These are phyloP conservation scores for Coemansia sp. DNA, from an alignment of 192 early-diverging fungal genomes.

Conservation along the genomic window DNA sequence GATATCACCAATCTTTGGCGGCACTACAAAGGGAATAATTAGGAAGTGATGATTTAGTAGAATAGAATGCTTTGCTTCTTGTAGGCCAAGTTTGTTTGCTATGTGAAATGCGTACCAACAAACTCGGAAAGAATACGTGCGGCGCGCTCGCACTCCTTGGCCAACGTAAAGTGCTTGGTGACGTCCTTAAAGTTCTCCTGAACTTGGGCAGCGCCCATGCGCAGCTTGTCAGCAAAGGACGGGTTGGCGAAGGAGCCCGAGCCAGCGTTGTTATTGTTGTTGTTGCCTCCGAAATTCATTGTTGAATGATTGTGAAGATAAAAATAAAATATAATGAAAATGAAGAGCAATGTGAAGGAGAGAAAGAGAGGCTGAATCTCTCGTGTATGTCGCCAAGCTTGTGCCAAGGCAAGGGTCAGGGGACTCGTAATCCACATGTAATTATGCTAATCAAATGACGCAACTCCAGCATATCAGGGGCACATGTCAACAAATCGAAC, in stretches of 20 bases:
- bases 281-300: conserved; percentile 48
- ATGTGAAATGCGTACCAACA: conserved; percentile 11
- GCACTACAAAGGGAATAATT: conserved; percentile 20
- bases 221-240: conserved; percentile 54
- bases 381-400: too few relatives aligned
- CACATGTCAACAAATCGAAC: background rate
- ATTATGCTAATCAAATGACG: background rate
- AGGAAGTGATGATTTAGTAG: background rate
- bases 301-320: background rate
- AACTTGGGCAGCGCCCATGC: conserved; percentile 49
- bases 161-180: conserved; percentile 40
- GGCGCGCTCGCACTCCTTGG: conserved; percentile 55
- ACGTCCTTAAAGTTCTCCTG: conserved; percentile 52
- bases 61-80: background rate
- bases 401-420: background rate
- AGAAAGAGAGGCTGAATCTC: too few relatives aligned
- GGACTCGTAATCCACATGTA: background rate
- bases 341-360: background rate
- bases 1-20: conserved; percentile 53
- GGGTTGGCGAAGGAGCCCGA: conserved; percentile 34
- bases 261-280: conserved; percentile 11
- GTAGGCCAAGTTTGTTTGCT: background rate
- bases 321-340: background rate
- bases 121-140: conserved; percentile 50
- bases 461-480: background rate